These are phyloP conservation scores for Beauveria brongniartii DNA, from an alignment of 2,329 filamentous ascomycete species.

Conservation along the genomic window DNA sequence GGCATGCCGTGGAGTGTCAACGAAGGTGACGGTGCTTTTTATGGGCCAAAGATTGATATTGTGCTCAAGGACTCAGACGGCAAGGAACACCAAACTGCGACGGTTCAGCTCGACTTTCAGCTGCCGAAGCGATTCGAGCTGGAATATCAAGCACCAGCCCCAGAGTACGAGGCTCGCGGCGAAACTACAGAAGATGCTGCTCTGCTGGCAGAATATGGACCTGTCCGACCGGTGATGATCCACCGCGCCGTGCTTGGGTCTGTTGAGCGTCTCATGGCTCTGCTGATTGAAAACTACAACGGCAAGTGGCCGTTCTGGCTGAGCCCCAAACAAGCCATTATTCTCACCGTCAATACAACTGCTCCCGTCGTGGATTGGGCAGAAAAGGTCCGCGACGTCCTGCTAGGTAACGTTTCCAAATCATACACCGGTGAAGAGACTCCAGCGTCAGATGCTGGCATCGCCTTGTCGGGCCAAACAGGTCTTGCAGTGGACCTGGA, in stretches of 20 bases:
- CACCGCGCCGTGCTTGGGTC: conserved; percentile 81
- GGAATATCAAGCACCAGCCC: conserved; percentile 62
- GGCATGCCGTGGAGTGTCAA: conserved; percentile 67
- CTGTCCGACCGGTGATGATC: conserved; percentile 66
- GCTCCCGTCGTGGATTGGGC: conserved; percentile 44
- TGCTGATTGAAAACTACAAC: conserved; percentile 75
- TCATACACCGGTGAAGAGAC: conserved; percentile 27
- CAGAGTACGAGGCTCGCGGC: conserved; percentile 50
- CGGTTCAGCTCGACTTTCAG: conserved; percentile 85
- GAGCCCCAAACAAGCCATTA: conserved; percentile 67
- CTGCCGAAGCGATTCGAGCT: conserved; percentile 74
- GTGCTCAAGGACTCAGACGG: conserved; percentile 71
- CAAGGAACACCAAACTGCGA: conserved; percentile 83
- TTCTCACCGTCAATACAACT: conserved; percentile 63
- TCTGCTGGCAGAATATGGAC: conserved; percentile 44
- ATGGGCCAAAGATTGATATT: conserved; percentile 87
- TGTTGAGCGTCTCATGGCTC: conserved; percentile 74
- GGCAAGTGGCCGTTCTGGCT: conserved; percentile 85
- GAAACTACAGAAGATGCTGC: conserved; percentile 40
- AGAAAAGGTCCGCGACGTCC: conserved; percentile 37
- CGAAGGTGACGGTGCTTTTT: conserved; percentile 79
- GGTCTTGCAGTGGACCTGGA: conserved; percentile 64
- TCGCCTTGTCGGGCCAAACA: conserved; percentile 43
- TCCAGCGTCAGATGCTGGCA: conserved; percentile 27
- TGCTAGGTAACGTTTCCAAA: conserved; percentile 37